Base-by-base conservation (phyloP, 2,329 filamentous ascomycete species). In the Colletotrichum endophyticum region DNA sequence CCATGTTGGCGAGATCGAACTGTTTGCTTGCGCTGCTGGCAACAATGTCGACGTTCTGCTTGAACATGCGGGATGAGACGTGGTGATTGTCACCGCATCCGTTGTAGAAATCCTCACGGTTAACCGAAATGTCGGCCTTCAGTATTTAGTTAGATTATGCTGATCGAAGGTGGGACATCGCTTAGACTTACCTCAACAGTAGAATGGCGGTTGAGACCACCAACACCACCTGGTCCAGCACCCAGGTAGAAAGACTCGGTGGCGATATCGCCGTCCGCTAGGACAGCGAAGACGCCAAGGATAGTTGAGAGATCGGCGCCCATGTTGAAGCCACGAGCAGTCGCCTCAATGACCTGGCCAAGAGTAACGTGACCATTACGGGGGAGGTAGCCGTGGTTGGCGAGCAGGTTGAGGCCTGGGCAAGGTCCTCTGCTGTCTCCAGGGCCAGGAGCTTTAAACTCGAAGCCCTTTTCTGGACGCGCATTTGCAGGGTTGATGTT, bases 361-460 rank as follows among this genome's bases (percentile, higher is more conserved):
- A 76, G 34, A 36, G 59, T 76, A 59, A 76, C 73, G 28, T 73
- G 80, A 16, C 86, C 86, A 59, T 87, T 80, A 61, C 84, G 86
- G 1, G 85, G 84, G 25, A 88, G 83, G 74, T 85, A 87, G 1
- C 84, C 85, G 63, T 88, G 84, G 77, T 88, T 88, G 11, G 86
- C 85, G 16, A 88, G 81, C 1, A 86, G 84, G 72, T 88, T 88
- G 74, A 88, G 79, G 78, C 86, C 86, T 2, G 86, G 86, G 61
- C 86, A 88, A 57, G 87, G 82, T 3, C 73, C 73, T 8, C 73
- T 44, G 39, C 73, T 76, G 44, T 76, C 73, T 2, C 62, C 56
- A 2, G 64, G 70, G 0, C 70, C 67, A 15, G 66, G 73, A 3
- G 71, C 77, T 12, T 28, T n/a, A 2, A 76, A 73, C 0, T 76